Conservation (phyloP, 2,329 filamentous ascomycete species). For the Scedosporium apiospermum region DNA sequence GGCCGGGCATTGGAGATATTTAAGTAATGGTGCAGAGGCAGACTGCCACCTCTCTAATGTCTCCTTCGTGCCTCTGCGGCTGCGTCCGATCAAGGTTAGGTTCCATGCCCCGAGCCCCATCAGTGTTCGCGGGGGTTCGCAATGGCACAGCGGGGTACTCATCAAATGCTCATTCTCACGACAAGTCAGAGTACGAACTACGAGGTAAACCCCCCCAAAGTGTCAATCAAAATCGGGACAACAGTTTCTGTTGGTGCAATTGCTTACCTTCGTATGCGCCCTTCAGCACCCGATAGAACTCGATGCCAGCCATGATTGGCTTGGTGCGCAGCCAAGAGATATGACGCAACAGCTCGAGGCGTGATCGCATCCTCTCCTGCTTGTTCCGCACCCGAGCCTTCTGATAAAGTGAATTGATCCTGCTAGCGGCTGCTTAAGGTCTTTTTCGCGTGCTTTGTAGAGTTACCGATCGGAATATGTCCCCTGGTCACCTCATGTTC, state of each 20-base stretch:
- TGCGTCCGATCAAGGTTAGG: not conserved
- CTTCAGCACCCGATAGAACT: not conserved
- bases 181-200: not conserved
- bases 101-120: not conserved
- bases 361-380: not conserved
- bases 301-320: not conserved
- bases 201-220: not conserved
- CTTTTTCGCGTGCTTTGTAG: too few species aligned
- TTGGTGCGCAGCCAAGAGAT: conserved; percentile 1
- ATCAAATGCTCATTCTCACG: too few species aligned
- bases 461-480: too few species aligned
- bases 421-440: too few species aligned
- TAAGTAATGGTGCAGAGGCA: not conserved
- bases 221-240: not conserved
- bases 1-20: not conserved
- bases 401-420: too few species aligned
- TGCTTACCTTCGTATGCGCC: not conserved
- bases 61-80: not conserved
- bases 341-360: conserved; percentile 3
- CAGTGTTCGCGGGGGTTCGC: not conserved
- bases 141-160: not conserved
- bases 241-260: not conserved
- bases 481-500: too few species aligned
- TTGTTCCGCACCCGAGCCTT: too few species aligned
- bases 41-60: too few species aligned